Evolutionary conservation across 2,329 filamentous ascomycete species (phyloP), one percentile per base, ranked within the genome.

Genomic region (Macrophomina phaseolina): DNA sequence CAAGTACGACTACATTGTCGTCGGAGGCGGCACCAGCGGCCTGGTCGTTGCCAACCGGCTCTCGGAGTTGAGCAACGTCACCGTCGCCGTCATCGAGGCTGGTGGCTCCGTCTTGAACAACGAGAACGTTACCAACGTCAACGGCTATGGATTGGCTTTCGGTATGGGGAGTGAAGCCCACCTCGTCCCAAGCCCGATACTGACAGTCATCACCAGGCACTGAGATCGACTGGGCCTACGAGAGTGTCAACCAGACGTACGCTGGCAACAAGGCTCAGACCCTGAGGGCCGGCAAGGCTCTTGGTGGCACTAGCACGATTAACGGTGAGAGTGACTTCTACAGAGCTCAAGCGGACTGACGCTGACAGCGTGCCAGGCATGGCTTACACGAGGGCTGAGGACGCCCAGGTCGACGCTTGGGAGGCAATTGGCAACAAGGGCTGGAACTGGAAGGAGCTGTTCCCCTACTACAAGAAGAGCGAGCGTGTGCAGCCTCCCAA

Each of bases 221-320:
- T 0, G 65, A 70, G 1, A 77, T 82, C 34, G 80, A 82, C 67
- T 83, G 78, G 79, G 70, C 72, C 2, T 82, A 81, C 53, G 66
- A 73, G 64, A 81, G 76, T 23, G 75, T 71, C 5, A 73, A 74
- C 14, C 81, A 83, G 67, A 76, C 71, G 32, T 79, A 79, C 72
- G 76, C 71, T 2, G 74, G 48, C 42, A 55, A 38, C 48, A 64
- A 65, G 32, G 61, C 49, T 38, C 68, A 45, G 55, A 68, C 68
- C 42, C 42, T 61, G 16, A 60, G 55, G 52, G 78, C 79, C n/a
- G 81, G 80, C 2, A 82, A 79, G 68, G 80, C 78, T 0, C 69
- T 82, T 2, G 79, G 79, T 51, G 82, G 80, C 5, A 80, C 79
- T 3, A 81, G 77, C 16, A 73, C 75, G 9, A 81, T 83, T 64